Conservation (phyloP, 352 stramenopile genomes). For the Phytopythium helicoides region DNA sequence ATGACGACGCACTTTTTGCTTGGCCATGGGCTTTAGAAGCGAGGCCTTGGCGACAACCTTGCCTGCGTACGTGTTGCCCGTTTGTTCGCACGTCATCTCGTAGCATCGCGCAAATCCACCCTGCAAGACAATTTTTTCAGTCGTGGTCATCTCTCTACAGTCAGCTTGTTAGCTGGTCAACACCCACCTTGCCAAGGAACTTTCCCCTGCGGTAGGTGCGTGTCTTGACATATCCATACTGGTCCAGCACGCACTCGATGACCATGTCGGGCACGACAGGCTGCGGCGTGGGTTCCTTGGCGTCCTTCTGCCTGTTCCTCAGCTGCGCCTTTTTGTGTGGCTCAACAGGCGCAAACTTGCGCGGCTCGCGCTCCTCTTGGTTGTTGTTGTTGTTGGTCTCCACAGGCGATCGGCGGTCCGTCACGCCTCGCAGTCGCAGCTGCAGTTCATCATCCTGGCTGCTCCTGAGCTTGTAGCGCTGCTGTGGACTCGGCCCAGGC, state of each 20-base stretch:
- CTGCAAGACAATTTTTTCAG: conserved; percentile 19
- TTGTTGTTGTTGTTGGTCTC: conserved; percentile 12
- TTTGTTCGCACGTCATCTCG: conserved; percentile 92
- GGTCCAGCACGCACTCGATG: conserved; percentile 60
- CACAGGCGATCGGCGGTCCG: neutral
- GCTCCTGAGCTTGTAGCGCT: conserved; percentile 2
- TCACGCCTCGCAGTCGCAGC: conserved; percentile 14
- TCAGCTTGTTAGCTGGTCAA: neutral
- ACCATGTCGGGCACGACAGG: conserved; percentile 56
- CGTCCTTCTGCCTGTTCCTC: conserved; percentile 13
- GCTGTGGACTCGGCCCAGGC: conserved; percentile 9
- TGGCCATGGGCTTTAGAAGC: conserved; percentile 95
- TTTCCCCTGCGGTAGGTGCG: conserved; percentile 90
- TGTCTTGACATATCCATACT: conserved; percentile 51
- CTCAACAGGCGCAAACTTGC: conserved; percentile 1
- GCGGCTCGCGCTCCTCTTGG: conserved; percentile 11
- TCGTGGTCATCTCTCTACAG: neutral
- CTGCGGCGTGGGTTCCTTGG: conserved; percentile 36
- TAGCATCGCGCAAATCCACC: conserved; percentile 99
- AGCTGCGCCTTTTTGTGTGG: conserved; percentile 6
- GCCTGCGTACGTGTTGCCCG: conserved; percentile 92
- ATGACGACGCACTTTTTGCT: conserved; percentile 89
- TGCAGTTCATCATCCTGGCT: conserved; percentile 2
- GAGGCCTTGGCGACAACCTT: conserved; percentile 98
- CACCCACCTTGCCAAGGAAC: conserved; percentile 90